Evolutionary conservation across 2,329 filamentous ascomycete species (phyloP).

Genomic region (Acephala macrosclerotiorum): DNA sequence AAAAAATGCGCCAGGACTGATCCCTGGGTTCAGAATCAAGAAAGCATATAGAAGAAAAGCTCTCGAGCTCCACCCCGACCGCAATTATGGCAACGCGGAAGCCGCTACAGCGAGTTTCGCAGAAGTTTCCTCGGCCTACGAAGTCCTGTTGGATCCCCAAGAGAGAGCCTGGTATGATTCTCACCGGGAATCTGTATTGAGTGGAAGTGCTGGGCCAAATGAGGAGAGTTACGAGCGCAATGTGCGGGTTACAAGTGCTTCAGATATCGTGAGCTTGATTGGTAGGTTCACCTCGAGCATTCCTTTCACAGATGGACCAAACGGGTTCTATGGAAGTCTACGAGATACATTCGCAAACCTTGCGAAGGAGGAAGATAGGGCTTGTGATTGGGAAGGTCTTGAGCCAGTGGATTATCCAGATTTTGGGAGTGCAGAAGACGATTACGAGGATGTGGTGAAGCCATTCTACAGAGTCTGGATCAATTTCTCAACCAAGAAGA

Average conservation of each 20-base stretch:
- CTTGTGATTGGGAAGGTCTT: conserved; percentile 71
- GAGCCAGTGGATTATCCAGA: conserved; percentile 74
- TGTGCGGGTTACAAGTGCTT: conserved; percentile 77
- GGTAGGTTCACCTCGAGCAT: conserved; percentile 80
- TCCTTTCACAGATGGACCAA: conserved; percentile 80
- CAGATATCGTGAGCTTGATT: conserved; percentile 81
- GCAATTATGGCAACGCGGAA: conserved; percentile 87
- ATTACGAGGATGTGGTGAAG: conserved; percentile 78
- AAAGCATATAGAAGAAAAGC: conserved; percentile 92
- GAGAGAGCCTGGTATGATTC: conserved; percentile 98
- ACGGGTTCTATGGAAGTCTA: conserved; percentile 85
- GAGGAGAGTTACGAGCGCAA: conserved; percentile 68
- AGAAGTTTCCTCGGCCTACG: conserved; percentile 91
- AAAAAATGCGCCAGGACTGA: neutral
- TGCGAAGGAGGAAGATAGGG: conserved; percentile 79
- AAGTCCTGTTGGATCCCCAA: conserved; percentile 94
- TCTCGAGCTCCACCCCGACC: conserved; percentile 92
- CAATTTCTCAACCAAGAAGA: conserved; percentile 83
- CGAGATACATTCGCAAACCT: conserved; percentile 81
- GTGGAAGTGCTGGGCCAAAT: conserved; percentile 50
- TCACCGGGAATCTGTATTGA: conserved; percentile 84
- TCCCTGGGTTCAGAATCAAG: conserved; percentile 70
- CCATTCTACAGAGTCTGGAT: conserved; percentile 85
- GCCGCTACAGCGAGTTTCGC: conserved; percentile 86
- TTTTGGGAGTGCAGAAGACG: conserved; percentile 80